phyloP scores from a whole-genome alignment of 163 green algal genomes.

The Prototheca wickerhamii region DNA sequence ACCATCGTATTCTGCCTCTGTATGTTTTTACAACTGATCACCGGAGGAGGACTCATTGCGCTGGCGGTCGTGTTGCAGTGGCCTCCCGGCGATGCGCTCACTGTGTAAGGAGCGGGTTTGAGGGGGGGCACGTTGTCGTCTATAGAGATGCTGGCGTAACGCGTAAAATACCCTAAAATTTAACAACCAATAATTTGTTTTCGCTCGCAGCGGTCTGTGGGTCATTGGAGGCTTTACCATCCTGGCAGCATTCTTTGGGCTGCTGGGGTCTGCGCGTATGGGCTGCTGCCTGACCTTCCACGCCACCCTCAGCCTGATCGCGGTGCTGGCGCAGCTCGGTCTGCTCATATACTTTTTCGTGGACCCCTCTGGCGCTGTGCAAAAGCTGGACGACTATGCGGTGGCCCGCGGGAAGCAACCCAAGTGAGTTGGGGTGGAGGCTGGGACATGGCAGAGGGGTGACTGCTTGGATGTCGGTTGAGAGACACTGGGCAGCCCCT shows the following conservation, averaged over 20 bases:
- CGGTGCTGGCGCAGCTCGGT: slow-evolving; percentile 8
- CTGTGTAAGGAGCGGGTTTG: slow-evolving; percentile 7
- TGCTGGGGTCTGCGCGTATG: slow-evolving; percentile 11
- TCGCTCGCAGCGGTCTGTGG: slow-evolving; percentile 18
- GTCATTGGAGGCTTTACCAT: slow-evolving; percentile 22
- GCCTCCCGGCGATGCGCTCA: slow-evolving; percentile 17
- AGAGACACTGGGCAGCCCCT: not conserved
- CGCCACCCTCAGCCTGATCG: slow-evolving; percentile 10
- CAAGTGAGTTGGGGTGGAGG: not conserved
- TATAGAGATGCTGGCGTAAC: not conserved
- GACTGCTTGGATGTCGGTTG: not conserved
- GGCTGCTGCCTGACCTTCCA: slow-evolving; percentile 26
- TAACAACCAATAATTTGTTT: not conserved
- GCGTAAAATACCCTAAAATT: not conserved
- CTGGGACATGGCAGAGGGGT: not conserved
- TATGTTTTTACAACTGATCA: slow-evolving; percentile 7
- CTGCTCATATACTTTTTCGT: slow-evolving; percentile 28
- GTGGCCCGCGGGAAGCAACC: not conserved
- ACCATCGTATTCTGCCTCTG: slow-evolving; percentile 5
- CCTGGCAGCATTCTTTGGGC: slow-evolving; percentile 12
- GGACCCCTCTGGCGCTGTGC: slow-evolving; percentile 12
- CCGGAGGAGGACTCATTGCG: slow-evolving; percentile 11
- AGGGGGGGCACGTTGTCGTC: not conserved
- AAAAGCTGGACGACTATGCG: not conserved
- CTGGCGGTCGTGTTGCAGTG: slow-evolving; percentile 14